Base-by-base conservation (phyloP, 306 rosid species). In the Malus fusca region DNA sequence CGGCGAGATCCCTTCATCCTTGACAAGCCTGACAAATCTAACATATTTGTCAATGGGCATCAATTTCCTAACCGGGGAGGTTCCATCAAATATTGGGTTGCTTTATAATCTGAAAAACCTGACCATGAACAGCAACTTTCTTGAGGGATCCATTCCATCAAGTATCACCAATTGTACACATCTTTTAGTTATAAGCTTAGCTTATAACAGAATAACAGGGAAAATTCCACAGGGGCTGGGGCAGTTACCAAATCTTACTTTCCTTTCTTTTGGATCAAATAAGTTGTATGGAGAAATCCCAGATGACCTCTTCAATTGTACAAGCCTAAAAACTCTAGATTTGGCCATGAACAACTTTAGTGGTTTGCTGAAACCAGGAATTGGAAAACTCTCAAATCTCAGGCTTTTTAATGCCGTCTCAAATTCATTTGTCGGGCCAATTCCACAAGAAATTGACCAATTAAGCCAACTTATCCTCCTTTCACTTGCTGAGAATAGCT, bases 251-350 rank as follows among this genome's bases (percentile, higher is more conserved):
- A 90, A 89, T 84, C 95, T 93, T 59, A 90, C 90, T 73, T 69
- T 72, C 84, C 40, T 93, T 51, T 53, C 84, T 21, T 75, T 93
- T 61, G 11, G 71, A 40, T 28, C 76, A 42, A 93, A 93, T 80
- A 84, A 81, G 73, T 6, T 93, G 85, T 77, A 75, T 14, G 98
- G 98, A n/a, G 88, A 87, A 84, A 85, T 91, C 84, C 98, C 98
- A 21, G 87, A 91, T 64, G 90, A 85, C 84, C 80, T 93, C 65
- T 91, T 85, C 76, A 85, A 89, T 77, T 93, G 97, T 85, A 82
- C 93, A 61, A 82, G 80, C 46, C 96, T 93, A 73, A 63, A 4
- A 21, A 78, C 48, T 68, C 81, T 93, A 64, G 81, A 89, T 82
- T 88, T 93, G 84, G 40, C 69, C 4, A 4, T 0, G 17, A 93